phyloP scores from a whole-genome alignment of 2,329 filamentous ascomycete species.

The Ophiosphaerella korrae region DNA sequence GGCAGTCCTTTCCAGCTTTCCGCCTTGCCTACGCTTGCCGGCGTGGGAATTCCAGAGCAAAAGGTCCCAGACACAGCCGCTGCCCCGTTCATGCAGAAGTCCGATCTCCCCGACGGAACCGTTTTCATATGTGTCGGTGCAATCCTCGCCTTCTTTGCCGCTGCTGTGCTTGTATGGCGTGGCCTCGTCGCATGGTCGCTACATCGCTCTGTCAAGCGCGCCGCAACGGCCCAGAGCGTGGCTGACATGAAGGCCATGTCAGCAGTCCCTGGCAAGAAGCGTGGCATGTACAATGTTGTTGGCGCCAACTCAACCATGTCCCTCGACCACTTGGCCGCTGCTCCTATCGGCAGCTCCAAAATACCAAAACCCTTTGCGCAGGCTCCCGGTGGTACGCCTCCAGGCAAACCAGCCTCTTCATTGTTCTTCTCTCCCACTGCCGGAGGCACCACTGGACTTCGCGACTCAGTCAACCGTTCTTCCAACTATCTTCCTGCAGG shows the following conservation, averaged over 20 bases:
- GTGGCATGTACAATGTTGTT: slow-evolving; percentile 51
- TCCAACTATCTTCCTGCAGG: slow-evolving; percentile 88
- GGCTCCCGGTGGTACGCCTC: slow-evolving; percentile 26
- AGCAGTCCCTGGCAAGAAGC: slow-evolving; percentile 43
- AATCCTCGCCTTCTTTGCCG: slow-evolving; percentile 79
- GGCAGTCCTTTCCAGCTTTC: slow-evolving; percentile 37
- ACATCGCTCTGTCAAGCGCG: slow-evolving; percentile 86
- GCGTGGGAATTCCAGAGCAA: slow-evolving; percentile 67
- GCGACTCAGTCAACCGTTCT: slow-evolving; percentile 62
- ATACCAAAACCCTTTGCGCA: slow-evolving; percentile 39
- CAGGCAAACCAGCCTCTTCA: slow-evolving; percentile 51
- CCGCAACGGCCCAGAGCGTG: slow-evolving; percentile 74
- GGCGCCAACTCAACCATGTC: slow-evolving; percentile 60
- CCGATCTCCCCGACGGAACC: slow-evolving; percentile 84
- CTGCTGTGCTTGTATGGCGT: slow-evolving; percentile 87
- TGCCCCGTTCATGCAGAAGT: slow-evolving; percentile 91
- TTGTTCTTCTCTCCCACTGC: slow-evolving; percentile 97
- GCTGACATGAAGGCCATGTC: slow-evolving; percentile 71
- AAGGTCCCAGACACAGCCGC: slow-evolving; percentile 80
- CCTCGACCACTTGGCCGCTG: slow-evolving; percentile 56
- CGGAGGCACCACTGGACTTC: slow-evolving; percentile 56
- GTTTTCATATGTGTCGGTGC: slow-evolving; percentile 96
- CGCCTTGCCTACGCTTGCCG: slow-evolving; percentile 60
- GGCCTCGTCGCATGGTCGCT: slow-evolving; percentile 86
- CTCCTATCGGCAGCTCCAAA: slow-evolving; percentile 40